Base-by-base conservation (phyloP, 495 filamentous ascomycete species). In the Podospora conica region DNA sequence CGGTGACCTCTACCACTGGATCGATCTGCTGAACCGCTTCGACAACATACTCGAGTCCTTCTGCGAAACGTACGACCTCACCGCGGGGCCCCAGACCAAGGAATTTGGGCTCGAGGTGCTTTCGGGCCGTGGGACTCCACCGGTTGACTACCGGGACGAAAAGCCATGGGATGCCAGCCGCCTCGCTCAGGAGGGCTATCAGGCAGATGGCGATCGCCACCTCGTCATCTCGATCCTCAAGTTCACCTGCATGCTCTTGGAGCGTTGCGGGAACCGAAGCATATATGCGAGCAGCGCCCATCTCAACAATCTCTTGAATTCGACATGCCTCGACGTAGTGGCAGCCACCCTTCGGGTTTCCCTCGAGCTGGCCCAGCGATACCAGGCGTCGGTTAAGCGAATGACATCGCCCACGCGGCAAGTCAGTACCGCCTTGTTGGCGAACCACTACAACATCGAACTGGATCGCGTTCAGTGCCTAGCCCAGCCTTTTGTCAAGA, bases 1-100 rank as follows among this genome's bases (percentile, higher is more conserved):
- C 75, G 96, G 96, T 57, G 96, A 99, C 71, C 82, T 98, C 55
- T 98, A 98, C 72, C 93, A 99, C 81, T 99, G 96, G 96, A 97
- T 98, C 73, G 88, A 91, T 31, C 83, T 96, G 53, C 81, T 99
- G 57, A 94, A 99, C 78, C 88, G 93, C 66, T 98, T 99, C 76
- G 96, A 99, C 77, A 84, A 85, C 66, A 86, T 97, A 65, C 80
- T 98, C 20, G 91, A 96, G 64, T 84, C 86, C 25, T 90, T 93
- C 73, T 92, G 87, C 74, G 82, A 88, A 40, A 90, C 87, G 70
- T 98, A 99, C 78, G 86, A 84, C 66, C 82, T 99, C 29, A 86
- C 86, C 63, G 85, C 88, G 59, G 92, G 91, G 5, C 91, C 92
- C 9, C 95, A 99, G 74, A 87, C 81, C 29, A 84, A 86, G 70